Evolutionary conservation across 2,329 filamentous ascomycete species (phyloP).

Genomic region (Coniochaeta prunicola): DNA sequence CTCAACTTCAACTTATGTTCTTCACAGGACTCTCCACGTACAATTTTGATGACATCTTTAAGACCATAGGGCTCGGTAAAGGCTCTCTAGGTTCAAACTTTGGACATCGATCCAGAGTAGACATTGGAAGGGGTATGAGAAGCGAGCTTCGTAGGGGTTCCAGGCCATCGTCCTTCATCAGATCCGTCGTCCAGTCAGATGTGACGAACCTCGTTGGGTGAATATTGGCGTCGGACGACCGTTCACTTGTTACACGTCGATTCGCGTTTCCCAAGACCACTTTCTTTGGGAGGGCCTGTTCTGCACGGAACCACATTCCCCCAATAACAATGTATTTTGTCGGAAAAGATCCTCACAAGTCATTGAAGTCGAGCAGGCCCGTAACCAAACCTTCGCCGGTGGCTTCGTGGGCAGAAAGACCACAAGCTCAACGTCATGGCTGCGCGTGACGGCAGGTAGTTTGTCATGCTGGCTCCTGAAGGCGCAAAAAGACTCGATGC

Average conservation of each 20-base stretch:
- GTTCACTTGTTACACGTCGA: not conserved
- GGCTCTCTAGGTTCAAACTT: not conserved
- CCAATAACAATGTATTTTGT: not conserved
- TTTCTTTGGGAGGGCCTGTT: not conserved
- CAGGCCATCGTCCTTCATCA: not conserved
- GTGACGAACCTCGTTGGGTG: not conserved
- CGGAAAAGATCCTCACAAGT: not conserved
- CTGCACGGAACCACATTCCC: no score
- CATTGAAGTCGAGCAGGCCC: not conserved
- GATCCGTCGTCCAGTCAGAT: not conserved
- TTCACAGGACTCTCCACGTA: no score
- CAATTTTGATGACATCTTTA: no score
- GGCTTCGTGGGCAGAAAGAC: not conserved
- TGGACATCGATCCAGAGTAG: not conserved
- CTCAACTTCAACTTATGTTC: not conserved
- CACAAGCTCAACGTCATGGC: slow-evolving; percentile 2
- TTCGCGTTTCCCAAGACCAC: not conserved
- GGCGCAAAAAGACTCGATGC: not conserved
- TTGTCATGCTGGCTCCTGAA: not conserved
- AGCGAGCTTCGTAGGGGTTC: not conserved
- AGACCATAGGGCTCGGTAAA: not conserved
- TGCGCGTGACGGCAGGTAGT: not conserved
- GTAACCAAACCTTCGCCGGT: not conserved
- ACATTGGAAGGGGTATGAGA: not conserved
- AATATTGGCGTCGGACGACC: not conserved